Percentiles rank a stretch among this genome's conserved stretches.
phyloP scores from a whole-genome alignment of 768 basidiomycete genomes.

The Hortiboletus flavorubellus region DNA sequence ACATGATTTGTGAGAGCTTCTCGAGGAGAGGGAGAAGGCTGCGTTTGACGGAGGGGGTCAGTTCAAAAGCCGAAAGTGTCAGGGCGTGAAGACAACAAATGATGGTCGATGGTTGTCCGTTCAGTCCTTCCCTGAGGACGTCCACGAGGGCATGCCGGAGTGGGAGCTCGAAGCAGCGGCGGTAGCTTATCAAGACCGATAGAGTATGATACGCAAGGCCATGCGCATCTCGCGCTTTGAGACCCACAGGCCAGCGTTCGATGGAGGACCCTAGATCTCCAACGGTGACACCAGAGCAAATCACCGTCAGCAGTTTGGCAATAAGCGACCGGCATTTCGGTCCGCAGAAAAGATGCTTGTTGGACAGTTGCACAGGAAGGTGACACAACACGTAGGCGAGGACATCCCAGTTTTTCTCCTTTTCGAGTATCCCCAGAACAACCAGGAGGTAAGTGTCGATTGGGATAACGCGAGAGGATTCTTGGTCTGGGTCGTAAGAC shows the following conservation, averaged over 20 bases:
- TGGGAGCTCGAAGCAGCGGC: slow-evolving; percentile 66
- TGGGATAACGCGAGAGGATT: slow-evolving; percentile 52
- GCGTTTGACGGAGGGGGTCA: slow-evolving; percentile 77
- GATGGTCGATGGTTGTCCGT: slow-evolving; percentile 70
- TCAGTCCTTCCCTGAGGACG: slow-evolving; percentile 65
- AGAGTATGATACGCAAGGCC: slow-evolving; percentile 85
- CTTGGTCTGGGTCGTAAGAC: slow-evolving; percentile 56
- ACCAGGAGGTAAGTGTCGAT: slow-evolving; percentile 69
- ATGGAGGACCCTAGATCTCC: slow-evolving; percentile 55
- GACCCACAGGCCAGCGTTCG: slow-evolving; percentile 54
- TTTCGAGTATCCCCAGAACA: slow-evolving; percentile 62
- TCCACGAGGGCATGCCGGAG: slow-evolving; percentile 70
- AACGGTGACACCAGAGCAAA: slow-evolving; percentile 65
- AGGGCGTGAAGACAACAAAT: slow-evolving; percentile 90
- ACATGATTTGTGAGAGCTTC: slow-evolving; percentile 91
- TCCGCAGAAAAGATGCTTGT: slow-evolving; percentile 97
- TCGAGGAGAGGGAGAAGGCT: slow-evolving; percentile 77
- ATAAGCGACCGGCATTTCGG: slow-evolving; percentile 68
- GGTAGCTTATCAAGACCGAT: slow-evolving; percentile 85
- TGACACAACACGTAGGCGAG: slow-evolving; percentile 90
- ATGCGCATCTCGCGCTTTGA: slow-evolving; percentile 80
- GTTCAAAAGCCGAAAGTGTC: slow-evolving; percentile 82
- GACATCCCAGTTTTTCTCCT: slow-evolving; percentile 88
- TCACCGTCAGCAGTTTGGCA: slow-evolving; percentile 53
- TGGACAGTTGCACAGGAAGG: slow-evolving; percentile 85